Evolutionary conservation across 768 basidiomycete species (phyloP).

Genomic region (Kwoniella sp.): DNA sequence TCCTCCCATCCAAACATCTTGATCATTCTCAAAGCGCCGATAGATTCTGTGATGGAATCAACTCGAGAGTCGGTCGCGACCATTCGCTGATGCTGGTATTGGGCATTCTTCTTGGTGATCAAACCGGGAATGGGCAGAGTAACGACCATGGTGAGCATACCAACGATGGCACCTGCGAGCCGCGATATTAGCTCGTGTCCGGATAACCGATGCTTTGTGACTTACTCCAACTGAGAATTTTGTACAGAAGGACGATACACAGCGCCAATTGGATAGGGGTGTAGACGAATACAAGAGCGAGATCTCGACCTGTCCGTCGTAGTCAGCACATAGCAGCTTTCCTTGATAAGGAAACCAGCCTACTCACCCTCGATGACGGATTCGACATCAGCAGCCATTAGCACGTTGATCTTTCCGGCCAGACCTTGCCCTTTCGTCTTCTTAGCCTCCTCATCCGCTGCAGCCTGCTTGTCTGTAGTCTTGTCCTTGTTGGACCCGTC

Average conservation of each 20-base stretch:
- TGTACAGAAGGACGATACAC: slow-evolving; percentile 59
- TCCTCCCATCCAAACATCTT: slow-evolving; percentile 68
- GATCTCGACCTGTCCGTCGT: slow-evolving; percentile 48
- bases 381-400: slow-evolving; percentile 68
- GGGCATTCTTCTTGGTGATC: slow-evolving; percentile 61
- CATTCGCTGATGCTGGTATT: slow-evolving; percentile 62
- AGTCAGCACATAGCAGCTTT: not conserved
- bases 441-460: slow-evolving; percentile 30
- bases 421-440: slow-evolving; percentile 55
- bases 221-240: slow-evolving; percentile 63
- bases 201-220: not conserved
- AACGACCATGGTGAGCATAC: slow-evolving; percentile 62
- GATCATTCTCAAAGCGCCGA: slow-evolving; percentile 63
- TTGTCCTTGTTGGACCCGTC: slow-evolving; percentile 21
- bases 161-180: slow-evolving; percentile 63
- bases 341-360: not conserved
- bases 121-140: slow-evolving; percentile 66
- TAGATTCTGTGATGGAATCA: slow-evolving; percentile 64
- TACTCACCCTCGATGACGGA: slow-evolving; percentile 56
- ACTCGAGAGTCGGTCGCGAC: slow-evolving; percentile 66
- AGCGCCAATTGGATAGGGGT: slow-evolving; percentile 59
- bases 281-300: slow-evolving; percentile 56
- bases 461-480: slow-evolving; percentile 39
- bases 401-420: slow-evolving; percentile 75
- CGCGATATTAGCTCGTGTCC: not conserved